A percentile compares a stretch with the other conserved stretches of the same genome.
phyloP scores from a whole-genome alignment of 257 asterid genomes.

The Salvia miltiorrhiza region DNA sequence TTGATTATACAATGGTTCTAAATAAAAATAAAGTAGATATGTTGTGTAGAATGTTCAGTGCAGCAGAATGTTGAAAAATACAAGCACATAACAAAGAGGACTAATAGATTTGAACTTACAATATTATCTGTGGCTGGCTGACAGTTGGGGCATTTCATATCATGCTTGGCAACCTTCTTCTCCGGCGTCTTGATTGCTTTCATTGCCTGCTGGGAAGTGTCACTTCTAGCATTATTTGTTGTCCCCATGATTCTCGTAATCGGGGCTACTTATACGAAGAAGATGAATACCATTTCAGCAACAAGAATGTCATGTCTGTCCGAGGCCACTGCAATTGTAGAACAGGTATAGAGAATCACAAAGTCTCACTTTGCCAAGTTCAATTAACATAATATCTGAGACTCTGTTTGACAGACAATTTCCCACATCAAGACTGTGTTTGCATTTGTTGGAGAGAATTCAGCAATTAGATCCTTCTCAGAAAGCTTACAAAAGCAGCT shows the following conservation, averaged over 20 bases:
- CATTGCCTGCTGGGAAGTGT: conserved; percentile 79
- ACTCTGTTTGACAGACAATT: conserved; percentile 48
- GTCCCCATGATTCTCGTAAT: conserved; percentile 66
- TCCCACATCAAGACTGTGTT: conserved; percentile 83
- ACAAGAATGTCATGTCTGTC: conserved; percentile 56
- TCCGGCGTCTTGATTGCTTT: conserved; percentile 73
- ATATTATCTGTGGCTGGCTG: conserved; percentile 8
- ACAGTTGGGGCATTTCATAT: conserved; percentile 78
- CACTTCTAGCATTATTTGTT: conserved; percentile 66
- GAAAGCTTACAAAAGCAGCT: conserved; percentile 58
- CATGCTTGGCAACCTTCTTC: conserved; percentile 71
- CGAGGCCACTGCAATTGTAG: conserved; percentile 74
- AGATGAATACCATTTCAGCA: conserved; percentile 60
- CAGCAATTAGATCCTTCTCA: conserved; percentile 53
- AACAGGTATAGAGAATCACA: conserved; percentile 49
- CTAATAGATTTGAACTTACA: conserved; percentile 22
- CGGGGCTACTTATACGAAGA: conserved; percentile 68
- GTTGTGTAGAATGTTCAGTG: background rate
- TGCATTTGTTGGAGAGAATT: conserved; percentile 74
- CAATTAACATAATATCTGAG: background rate
- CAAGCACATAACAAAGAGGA: background rate
- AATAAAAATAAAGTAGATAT: too few relatives aligned
- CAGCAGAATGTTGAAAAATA: background rate
- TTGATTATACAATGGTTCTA: too few relatives aligned
- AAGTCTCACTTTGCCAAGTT: background rate